Evolutionary conservation across 768 basidiomycete genomes (phyloP), one percentile per base, ranked within the genome.

Genomic region (Wakefieldia striispora): DNA sequence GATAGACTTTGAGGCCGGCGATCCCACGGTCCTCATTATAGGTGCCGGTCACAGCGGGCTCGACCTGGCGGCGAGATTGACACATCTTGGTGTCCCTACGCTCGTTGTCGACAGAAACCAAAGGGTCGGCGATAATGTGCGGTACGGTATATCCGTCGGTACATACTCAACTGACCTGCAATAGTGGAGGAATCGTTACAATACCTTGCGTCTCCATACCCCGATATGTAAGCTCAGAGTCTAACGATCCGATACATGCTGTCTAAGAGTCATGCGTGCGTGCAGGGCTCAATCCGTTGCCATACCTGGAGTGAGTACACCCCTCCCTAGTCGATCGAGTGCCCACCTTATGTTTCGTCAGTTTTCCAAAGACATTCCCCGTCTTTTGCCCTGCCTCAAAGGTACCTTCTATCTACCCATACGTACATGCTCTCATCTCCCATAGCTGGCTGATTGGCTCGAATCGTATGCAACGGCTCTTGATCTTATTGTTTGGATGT

Each of bases 11-110:
- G 69, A 67, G 29, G 73, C 73, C 19, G 56, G 53, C 13, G 71
- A 76, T 29, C 84, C 83, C 0, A 72, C 72, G 1, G 87, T 88
- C 8, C 67, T 88, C 35, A 64, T 87, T 38, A 70, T 86, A 19
- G 83, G 84, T 10, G 83, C 75, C 4, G 83, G 84, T 1, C 88
- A 87, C 50, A 77, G 78, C 54, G 88, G 87, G 4, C 66, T 91
- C 38, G 77, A 72, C 31, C 57, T 81, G 1, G 85, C 86, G 0
- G 83, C 84, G 2, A 71, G 84, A 19, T 67, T 90, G 53, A 80
- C 81, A 53, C 68, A 67, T 34, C 66, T 87, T 24, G 77, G 77
- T n/a, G 70, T 89, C 13, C 60, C 71, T 9, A 69, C 75, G 0
- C 70, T 90, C 20, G 65, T 83, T 20, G 66, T 86, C 13, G 83